Evolutionary conservation across 1,284 basidiomycete genomes (phyloP), one percentile per base, ranked within the genome.

Genomic region (Mycosarcoma mackinlayi): DNA sequence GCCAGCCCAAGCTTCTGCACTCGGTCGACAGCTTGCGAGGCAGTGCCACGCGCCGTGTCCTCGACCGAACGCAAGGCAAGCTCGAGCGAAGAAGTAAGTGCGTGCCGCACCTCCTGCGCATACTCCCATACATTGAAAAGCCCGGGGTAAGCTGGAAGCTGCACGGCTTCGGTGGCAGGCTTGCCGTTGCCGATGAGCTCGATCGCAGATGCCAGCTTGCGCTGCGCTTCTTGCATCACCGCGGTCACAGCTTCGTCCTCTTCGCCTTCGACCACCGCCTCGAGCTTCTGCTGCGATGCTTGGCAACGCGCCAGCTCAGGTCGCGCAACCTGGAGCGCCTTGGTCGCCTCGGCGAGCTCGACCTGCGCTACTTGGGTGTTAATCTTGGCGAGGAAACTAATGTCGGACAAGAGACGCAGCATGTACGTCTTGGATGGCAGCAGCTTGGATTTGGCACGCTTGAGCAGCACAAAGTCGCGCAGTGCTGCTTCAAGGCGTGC

Each of bases 341-440:
- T 86, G 59, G 86, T 87, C 3, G 94, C 94, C 8, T 87, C 87
- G 34, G 90, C 87, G n/a, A 91, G 86, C 83, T 98, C 94, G 16
- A 87, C 83, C 65, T 90, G 87, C 2, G 96, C 94, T 16, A 94
- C 89, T 59, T 93, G 88, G 10, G 90, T 87, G 82, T 99, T 99
- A 66, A 93, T 89, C 10, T 89, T 87, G 8, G 92, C 91, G 57
- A 99, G 89, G 28, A 96, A 86, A 69, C 93, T 91, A 39, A 98
- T 86, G 82, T 98, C 96, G 52, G 89, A 87, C 51, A 98, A 87
- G 19, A 98, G 87, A 78, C 97, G 91, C 64, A 88, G 88, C 60
- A 98, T 87, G 84, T 96, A 98, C 18, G 93, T 96, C 71, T 92
- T 89, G n/a, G 91, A 94, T 2, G 96, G 96, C 40, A 92, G 89